Evolutionary conservation across 225 moss, liverwort and hornwort genomes (phyloP).

Genomic region (Takakia lepidozioides): DNA sequence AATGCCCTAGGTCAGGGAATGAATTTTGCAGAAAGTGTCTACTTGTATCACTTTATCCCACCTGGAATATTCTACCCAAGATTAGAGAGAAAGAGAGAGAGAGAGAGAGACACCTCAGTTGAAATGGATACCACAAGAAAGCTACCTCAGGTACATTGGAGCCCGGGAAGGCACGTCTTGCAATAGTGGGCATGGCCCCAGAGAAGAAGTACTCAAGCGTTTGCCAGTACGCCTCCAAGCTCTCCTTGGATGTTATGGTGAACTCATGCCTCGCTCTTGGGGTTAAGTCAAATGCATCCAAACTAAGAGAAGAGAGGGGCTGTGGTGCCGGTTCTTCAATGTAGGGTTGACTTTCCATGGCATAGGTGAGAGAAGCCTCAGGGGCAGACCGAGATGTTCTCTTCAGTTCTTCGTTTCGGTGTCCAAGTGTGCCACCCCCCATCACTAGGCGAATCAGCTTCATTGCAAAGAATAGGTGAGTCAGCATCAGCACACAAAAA

Average conservation of each 20-base stretch:
- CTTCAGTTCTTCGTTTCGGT: conserved; percentile 41
- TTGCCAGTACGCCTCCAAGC: conserved; percentile 94
- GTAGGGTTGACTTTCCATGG: conserved; percentile 83
- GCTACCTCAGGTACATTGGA: conserved; percentile 87
- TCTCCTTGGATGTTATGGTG: conserved; percentile 69
- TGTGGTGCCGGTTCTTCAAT: conserved; percentile 93
- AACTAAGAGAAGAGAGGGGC: conserved; percentile 75
- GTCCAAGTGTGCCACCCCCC: conserved; percentile 61
- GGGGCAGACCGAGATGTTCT: conserved; percentile 61
- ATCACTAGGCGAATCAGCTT: conserved; percentile 92
- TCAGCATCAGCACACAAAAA: not conserved
- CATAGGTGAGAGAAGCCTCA: conserved; percentile 80
- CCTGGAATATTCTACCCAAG: too few species aligned
- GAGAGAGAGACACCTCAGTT: too few species aligned
- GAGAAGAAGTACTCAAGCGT: conserved; percentile 90
- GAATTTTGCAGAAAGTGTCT: too few species aligned
- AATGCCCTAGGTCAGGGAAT: too few species aligned
- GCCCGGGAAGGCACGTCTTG: conserved; percentile 89
- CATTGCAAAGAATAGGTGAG: conserved; percentile 10
- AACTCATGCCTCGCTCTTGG: conserved; percentile 93
- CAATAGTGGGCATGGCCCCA: conserved; percentile 72
- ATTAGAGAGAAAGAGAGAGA: too few species aligned
- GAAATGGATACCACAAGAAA: too few species aligned
- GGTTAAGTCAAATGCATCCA: conserved; percentile 77
- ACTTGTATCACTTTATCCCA: too few species aligned